Percentiles rank a stretch among this genome's conserved stretches.
Conservation (phyloP, 2,329 filamentous ascomycete genomes). For the Claviceps sp. region DNA sequence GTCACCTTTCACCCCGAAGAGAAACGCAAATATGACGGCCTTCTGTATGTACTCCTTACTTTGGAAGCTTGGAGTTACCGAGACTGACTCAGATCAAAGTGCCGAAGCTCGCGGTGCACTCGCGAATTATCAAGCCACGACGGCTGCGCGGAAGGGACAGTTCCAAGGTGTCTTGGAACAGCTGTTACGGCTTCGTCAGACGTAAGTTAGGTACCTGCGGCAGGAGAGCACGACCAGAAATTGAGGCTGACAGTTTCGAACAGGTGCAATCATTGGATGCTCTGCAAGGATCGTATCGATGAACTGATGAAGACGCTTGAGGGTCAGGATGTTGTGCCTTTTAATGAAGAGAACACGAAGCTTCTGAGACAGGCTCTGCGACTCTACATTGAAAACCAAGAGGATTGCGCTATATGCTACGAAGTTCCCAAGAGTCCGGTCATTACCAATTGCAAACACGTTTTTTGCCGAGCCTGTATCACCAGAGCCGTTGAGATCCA, state of each 20-base stretch:
- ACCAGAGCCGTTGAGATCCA: constrained; percentile 60
- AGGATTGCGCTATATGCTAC: constrained; percentile 73
- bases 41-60: constrained; percentile 38
- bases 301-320: constrained; percentile 60
- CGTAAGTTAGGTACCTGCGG: constrained; percentile 23
- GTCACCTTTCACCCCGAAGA: constrained; percentile 64
- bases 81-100: constrained; percentile 24
- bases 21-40: constrained; percentile 60
- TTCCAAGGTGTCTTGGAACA: constrained; percentile 72
- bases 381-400: constrained; percentile 64
- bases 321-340: constrained; percentile 49
- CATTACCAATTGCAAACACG: constrained; percentile 75
- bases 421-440: constrained; percentile 59
- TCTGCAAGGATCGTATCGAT: constrained; percentile 62
- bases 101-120: constrained; percentile 63
- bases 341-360: constrained; percentile 58
- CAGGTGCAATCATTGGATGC: constrained; percentile 74
- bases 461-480: constrained; percentile 66
- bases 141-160: constrained; percentile 31
- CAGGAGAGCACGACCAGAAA: neutral
- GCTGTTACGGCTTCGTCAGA: constrained; percentile 68
- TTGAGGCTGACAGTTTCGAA: neutral
- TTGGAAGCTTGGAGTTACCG: neutral
- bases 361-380: constrained; percentile 65
- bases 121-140: constrained; percentile 40